These are phyloP conservation scores for Linum tenue DNA, from an alignment of 345 rosid species.

Conservation along the genomic window DNA sequence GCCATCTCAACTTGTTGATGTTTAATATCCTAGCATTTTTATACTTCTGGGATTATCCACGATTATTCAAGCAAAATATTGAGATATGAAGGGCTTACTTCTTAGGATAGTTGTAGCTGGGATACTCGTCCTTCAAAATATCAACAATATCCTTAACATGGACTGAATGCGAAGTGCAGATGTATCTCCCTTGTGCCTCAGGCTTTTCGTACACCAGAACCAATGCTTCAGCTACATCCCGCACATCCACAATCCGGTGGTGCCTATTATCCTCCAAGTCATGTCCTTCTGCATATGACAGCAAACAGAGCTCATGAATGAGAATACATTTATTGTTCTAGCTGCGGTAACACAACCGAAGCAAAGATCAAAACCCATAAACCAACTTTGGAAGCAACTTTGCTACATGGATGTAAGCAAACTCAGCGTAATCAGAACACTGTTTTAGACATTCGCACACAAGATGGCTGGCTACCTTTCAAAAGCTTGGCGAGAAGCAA, in stretches of 20 bases:
- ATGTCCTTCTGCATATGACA: slow-evolving; percentile 29
- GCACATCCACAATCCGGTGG: slow-evolving; percentile 23
- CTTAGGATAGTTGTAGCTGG: slow-evolving; percentile 45
- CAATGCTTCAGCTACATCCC: slow-evolving; percentile 24
- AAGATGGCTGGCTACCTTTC: slow-evolving; percentile 33
- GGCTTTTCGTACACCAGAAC: not conserved
- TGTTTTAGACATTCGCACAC: not conserved
- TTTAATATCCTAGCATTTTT: too few relatives aligned
- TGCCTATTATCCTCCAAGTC: slow-evolving; percentile 31
- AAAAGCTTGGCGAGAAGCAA: slow-evolving; percentile 38
- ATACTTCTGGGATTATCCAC: too few relatives aligned
- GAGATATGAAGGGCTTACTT: slow-evolving; percentile 21
- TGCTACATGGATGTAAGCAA: too few relatives aligned
- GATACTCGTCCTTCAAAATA: slow-evolving; percentile 42
- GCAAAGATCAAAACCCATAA: not conserved
- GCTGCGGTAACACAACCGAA: too few relatives aligned
- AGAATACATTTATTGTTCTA: not conserved
- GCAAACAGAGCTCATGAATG: not conserved
- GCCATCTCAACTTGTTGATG: too few relatives aligned
- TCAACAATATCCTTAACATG: slow-evolving; percentile 28
- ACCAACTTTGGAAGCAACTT: not conserved
- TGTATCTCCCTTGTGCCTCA: slow-evolving; percentile 22
- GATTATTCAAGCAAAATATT: too few relatives aligned
- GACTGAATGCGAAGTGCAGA: slow-evolving; percentile 30
- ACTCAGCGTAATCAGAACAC: too few relatives aligned